Evolutionary conservation across 352 stramenopile species (phyloP).

Genomic region (Globisporangium alternatum): DNA sequence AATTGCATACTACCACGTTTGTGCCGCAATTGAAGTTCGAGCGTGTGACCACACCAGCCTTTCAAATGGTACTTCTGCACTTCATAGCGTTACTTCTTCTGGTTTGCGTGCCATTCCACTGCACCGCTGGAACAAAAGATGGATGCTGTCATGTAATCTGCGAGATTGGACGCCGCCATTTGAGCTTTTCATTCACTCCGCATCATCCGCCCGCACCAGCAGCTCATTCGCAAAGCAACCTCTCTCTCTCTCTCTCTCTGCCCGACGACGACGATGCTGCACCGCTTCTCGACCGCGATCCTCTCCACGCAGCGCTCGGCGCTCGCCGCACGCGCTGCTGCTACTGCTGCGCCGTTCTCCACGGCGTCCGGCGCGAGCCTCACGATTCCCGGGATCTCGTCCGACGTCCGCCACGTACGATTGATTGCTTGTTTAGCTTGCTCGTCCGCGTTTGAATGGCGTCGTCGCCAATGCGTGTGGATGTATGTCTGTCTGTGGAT

Average conservation of each 20-base stretch:
- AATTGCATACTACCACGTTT: background rate
- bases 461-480: background rate
- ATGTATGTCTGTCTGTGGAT: background rate
- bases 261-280: constrained; percentile 33
- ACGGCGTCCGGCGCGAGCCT: constrained; percentile 34
- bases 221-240: constrained; percentile 7
- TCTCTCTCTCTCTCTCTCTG: constrained; percentile 6
- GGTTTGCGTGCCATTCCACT: background rate
- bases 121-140: background rate
- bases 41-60: background rate
- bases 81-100: constrained; percentile 27
- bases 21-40: constrained; percentile 23
- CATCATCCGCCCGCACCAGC: constrained; percentile 7
- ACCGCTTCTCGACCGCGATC: constrained; percentile 31
- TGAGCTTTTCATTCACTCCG: constrained; percentile 9
- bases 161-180: background rate
- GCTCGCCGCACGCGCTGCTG: background rate
- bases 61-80: constrained; percentile 13
- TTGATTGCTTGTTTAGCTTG: background rate
- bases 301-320: constrained; percentile 17
- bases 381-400: constrained; percentile 61
- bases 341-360: constrained; percentile 27
- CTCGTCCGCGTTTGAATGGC: background rate
- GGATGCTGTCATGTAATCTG: background rate
- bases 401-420: constrained; percentile 54